These are phyloP conservation scores for Grosmannia clavigera DNA, from an alignment of 2,329 filamentous ascomycete species.

Conservation along the genomic window DNA sequence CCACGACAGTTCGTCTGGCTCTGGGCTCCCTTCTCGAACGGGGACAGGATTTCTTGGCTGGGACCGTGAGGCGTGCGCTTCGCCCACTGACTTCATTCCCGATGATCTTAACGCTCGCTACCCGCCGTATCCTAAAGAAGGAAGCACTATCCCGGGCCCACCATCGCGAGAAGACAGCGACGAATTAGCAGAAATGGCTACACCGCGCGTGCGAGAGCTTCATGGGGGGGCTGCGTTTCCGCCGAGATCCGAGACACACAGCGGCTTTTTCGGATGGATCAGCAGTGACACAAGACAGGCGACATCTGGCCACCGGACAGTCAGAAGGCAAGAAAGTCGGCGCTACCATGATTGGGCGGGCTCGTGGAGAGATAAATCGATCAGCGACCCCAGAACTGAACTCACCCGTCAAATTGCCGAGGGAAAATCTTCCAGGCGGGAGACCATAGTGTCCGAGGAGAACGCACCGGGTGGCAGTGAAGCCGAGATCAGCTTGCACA, in stretches of 20 bases:
- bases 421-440: slow-evolving; percentile 18
- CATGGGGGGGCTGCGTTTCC: too few relatives aligned
- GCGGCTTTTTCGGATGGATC: too few relatives aligned
- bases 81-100: background rate
- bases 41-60: background rate
- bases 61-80: background rate
- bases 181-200: slow-evolving; percentile 5
- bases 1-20: slow-evolving; percentile 15
- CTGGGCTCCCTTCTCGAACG: background rate
- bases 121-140: slow-evolving; percentile 1
- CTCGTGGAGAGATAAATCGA: slow-evolving; percentile 28
- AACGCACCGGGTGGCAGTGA: slow-evolving; percentile 22
- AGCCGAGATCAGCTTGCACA: slow-evolving; percentile 29
- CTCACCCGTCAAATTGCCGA: slow-evolving; percentile 27
- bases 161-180: slow-evolving; percentile 1
- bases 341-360: slow-evolving; percentile 32
- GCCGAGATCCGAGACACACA: background rate
- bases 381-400: slow-evolving; percentile 28
- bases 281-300: background rate
- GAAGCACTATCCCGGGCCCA: slow-evolving; percentile 14
- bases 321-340: slow-evolving; percentile 24
- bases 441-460: slow-evolving; percentile 7
- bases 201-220: background rate
- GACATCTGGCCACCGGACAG: slow-evolving; percentile 23
- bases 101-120: slow-evolving; percentile 21